Conservation (phyloP, 2,329 filamentous ascomycete species). For the Fusarium luffae region DNA sequence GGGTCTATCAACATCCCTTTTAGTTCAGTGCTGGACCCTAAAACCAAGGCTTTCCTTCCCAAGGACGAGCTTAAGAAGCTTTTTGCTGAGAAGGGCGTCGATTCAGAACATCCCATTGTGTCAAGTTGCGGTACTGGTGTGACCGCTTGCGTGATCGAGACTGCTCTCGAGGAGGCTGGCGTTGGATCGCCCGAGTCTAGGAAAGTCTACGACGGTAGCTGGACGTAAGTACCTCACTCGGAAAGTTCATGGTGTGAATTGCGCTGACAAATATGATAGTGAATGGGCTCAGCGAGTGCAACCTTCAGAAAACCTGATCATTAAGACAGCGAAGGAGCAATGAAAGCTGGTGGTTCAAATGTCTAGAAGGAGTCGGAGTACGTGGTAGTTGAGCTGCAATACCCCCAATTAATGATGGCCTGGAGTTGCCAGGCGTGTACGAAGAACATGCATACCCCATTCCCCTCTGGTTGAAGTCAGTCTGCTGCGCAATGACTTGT, state of each 20-base stretch:
- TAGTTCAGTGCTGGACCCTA: slow-evolving; percentile 80
- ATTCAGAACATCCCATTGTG: slow-evolving; percentile 83
- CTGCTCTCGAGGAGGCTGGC: slow-evolving; percentile 82
- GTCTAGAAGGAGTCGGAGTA: slow-evolving; percentile 30
- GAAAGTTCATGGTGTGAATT: neutral
- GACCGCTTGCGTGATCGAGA: slow-evolving; percentile 90
- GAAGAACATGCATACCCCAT: slow-evolving; percentile 43
- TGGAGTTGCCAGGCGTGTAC: slow-evolving; percentile 45
- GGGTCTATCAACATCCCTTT: slow-evolving; percentile 87
- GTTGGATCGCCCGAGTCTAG: slow-evolving; percentile 75
- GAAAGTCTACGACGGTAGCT: slow-evolving; percentile 93
- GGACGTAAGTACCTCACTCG: slow-evolving; percentile 78
- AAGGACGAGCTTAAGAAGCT: slow-evolving; percentile 77
- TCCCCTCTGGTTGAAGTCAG: slow-evolving; percentile 36
- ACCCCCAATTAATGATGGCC: slow-evolving; percentile 47
- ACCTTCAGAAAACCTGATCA: slow-evolving; percentile 70
- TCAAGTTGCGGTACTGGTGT: slow-evolving; percentile 94
- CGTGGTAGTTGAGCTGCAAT: slow-evolving; percentile 44
- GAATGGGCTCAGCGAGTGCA: slow-evolving; percentile 76
- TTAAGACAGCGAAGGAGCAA: slow-evolving; percentile 58
- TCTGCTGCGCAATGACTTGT: slow-evolving; percentile 31
- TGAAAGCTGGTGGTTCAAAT: slow-evolving; percentile 15
- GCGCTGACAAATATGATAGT: slow-evolving; percentile 54
- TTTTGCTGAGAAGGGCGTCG: slow-evolving; percentile 82
- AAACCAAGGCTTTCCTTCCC: slow-evolving; percentile 83